A percentile compares a stretch with the other conserved stretches of the same genome.
phyloP scores from a whole-genome alignment of 345 rosid genomes.

The Syzygium aromaticum region DNA sequence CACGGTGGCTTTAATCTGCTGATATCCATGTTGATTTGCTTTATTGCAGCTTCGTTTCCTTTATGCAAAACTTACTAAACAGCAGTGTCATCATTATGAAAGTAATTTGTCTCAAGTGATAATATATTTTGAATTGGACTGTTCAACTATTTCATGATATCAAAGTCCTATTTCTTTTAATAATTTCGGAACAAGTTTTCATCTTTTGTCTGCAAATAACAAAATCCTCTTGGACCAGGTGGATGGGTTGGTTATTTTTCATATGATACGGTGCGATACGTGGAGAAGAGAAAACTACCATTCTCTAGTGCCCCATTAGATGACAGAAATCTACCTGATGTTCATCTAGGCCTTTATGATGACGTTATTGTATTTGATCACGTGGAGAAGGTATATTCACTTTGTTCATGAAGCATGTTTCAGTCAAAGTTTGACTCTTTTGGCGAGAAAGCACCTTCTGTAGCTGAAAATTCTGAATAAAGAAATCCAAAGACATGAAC shows the following conservation, averaged over 20 bases:
- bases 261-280: constrained; percentile 85
- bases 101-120: not conserved
- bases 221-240: constrained; percentile 26
- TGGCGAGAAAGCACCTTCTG: not conserved
- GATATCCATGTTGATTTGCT: not conserved
- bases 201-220: constrained; percentile 1
- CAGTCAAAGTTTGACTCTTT: not conserved
- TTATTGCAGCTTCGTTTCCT: not conserved
- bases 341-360: constrained; percentile 90
- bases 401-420: not conserved
- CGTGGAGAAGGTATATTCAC: constrained; percentile 56
- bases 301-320: constrained; percentile 65
- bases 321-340: constrained; percentile 88
- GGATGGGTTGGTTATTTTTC: constrained; percentile 99
- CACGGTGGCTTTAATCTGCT: not conserved
- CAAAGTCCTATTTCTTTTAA: not conserved
- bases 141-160: not conserved
- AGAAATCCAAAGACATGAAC: not conserved
- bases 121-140: not conserved
- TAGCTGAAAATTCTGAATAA: not conserved
- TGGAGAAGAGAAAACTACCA: constrained; percentile 81
- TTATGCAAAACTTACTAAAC: not conserved
- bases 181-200: not conserved
- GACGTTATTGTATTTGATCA: constrained; percentile 89
- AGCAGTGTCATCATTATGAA: not conserved